Evolutionary conservation across 2,329 filamentous ascomycete species (phyloP).

Genomic region (Calonectria honghensis): DNA sequence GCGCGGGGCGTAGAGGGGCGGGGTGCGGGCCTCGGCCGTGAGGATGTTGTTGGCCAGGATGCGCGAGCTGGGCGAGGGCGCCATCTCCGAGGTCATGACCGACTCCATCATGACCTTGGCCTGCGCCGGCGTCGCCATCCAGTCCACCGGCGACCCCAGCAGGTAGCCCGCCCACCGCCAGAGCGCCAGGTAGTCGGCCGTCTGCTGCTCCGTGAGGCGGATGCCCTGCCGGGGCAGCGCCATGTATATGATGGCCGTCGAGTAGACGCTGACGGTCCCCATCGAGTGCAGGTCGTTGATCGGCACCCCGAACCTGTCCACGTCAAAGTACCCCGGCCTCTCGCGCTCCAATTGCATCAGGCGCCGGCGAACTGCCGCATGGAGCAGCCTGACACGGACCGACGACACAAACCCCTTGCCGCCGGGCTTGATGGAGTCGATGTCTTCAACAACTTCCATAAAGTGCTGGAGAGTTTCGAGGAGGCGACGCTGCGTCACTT

Average conservation of each 20-base stretch:
- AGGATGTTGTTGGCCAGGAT: conserved; percentile 86
- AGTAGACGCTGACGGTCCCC: conserved; percentile 83
- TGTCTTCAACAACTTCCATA: conserved; percentile 79
- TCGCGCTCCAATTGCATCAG: conserved; percentile 75
- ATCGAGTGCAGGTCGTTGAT: conserved; percentile 86
- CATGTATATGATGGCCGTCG: conserved; percentile 79
- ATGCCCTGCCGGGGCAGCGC: conserved; percentile 84
- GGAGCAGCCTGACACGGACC: conserved; percentile 78
- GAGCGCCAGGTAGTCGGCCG: conserved; percentile 81
- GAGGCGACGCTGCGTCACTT: conserved; percentile 78
- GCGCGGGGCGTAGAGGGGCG: conserved; percentile 79
- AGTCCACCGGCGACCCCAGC: conserved; percentile 79
- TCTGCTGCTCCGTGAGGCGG: conserved; percentile 76
- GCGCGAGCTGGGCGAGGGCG: conserved; percentile 77
- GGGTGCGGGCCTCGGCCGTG: conserved; percentile 77
- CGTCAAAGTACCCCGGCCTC: conserved; percentile 76
- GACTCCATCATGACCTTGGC: conserved; percentile 81
- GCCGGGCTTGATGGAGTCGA: conserved; percentile 80
- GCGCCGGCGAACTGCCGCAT: conserved; percentile 77
- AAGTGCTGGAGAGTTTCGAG: conserved; percentile 85
- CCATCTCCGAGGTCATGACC: conserved; percentile 78
- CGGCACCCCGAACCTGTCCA: conserved; percentile 75
- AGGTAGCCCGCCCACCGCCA: conserved; percentile 86
- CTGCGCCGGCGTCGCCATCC: conserved; percentile 72
- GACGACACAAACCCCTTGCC: conserved; percentile 77